Conservation (phyloP, 108 stramenopile species). For the Nannochloropsis granulata region DNA sequence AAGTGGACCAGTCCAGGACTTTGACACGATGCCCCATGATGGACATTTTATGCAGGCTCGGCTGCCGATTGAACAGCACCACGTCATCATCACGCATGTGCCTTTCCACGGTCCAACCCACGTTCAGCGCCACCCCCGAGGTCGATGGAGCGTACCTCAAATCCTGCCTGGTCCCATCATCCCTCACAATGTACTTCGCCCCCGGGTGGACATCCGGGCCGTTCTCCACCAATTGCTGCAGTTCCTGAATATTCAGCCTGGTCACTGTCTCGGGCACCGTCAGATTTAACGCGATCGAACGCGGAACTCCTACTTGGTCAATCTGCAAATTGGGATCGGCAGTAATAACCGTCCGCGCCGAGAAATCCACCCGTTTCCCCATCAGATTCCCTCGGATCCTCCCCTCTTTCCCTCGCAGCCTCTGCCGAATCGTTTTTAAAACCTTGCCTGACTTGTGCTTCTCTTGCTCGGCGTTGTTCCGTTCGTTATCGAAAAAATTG, state of each 20-base stretch:
- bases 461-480: constrained; percentile 59
- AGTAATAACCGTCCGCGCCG: constrained; percentile 95
- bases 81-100: constrained; percentile 92
- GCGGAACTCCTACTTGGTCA: constrained; percentile 96
- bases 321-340: constrained; percentile 97
- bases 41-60: constrained; percentile 96
- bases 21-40: constrained; percentile 98
- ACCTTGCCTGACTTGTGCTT: constrained; percentile 87
- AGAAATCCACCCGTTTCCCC: constrained; percentile 99
- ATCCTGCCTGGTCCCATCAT: constrained; percentile 81
- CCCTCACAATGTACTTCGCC: constrained; percentile 82
- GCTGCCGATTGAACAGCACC: constrained; percentile 98
- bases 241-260: constrained; percentile 69
- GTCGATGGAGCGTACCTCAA: constrained; percentile 66
- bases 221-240: constrained; percentile 70
- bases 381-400: constrained; percentile 96
- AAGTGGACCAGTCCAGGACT: constrained; percentile 94
- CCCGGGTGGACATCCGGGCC: constrained; percentile 92
- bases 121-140: constrained; percentile 64
- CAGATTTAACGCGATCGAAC: constrained; percentile 84
- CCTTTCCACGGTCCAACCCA: constrained; percentile 94
- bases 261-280: constrained; percentile 94
- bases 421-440: constrained; percentile 80
- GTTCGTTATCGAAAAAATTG: constrained; percentile 75
- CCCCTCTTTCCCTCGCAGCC: constrained; percentile 97